Base-by-base conservation (phyloP, 495 filamentous ascomycete species). In the Pseudevernia furfuracea region DNA sequence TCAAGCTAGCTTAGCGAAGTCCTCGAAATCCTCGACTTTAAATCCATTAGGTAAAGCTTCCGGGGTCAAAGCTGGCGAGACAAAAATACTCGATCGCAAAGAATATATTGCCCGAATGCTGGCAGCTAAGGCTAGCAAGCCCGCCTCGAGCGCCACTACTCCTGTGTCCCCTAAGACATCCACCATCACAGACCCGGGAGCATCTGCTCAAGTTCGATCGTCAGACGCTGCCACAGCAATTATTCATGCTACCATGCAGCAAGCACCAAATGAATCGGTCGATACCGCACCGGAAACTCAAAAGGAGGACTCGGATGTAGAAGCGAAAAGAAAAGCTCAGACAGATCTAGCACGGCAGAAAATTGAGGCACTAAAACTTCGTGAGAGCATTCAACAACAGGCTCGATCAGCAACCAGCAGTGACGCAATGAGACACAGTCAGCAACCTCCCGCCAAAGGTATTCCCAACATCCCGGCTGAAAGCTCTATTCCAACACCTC, bases 81-180 rank as follows among this genome's bases (percentile, higher is more conserved):
- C 64, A 6, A 85, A 84, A 67, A 80, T 83, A 11, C 77, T 90
- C 69, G 87, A 90, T 68, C 81, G 89, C 37, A 91, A 91, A 67
- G 88, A 91, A 65, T 81, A 89, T 48, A 89, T 90, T 69, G 88
- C 89, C 23, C 81, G 84, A 52, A 84, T 90, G 70, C 79, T 89
- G 58, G 88, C 89, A 46, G 86, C 76, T 1, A 82, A 81, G 65
- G 78, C 78, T 67, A 76, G 64, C 57, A 78, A 48, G 83, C 64
- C 66, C 64, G 58, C 66, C 55, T 60, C 58, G n/a, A 62, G 44
- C 25, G 62, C 68, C 10, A 70, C 66, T 37, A 48, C 44, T 11
- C 30, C 41, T 7, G 53, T 38, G 43, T 52, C 58, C 7, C 32
- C 67, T 8, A 36, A 49, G 14, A 34, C 44, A 49, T 72, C 69